Evolutionary conservation across 768 basidiomycete species (phyloP), one percentile per base, ranked within the genome.

Genomic region (Phlegmacium glaucopus): DNA sequence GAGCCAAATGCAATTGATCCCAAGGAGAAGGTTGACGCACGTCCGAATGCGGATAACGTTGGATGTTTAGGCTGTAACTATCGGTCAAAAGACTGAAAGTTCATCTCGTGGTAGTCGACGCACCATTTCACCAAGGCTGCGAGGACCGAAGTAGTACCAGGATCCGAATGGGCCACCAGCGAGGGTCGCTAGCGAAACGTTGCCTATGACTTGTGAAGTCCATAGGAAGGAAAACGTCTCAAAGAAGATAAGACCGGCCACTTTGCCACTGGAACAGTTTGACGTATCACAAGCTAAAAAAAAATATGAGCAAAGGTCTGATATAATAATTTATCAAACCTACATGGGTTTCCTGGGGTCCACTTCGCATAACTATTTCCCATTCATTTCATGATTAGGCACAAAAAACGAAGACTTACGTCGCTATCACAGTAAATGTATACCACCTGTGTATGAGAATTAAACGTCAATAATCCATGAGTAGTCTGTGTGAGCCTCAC

Each of bases 61-160:
- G 87, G 84, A 59, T 87, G 76, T 50, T 77, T 80, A 29, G 87
- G 88, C 79, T 87, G 47, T 47, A 27, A 47, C 12, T 44, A 5
- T 12, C 22, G 13, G 30, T 22, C n/a, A 45, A 30, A 36, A 44
- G 25, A 28, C 30, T 15, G 50, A 13, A 41, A 25, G 44, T 8
- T 4, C 7, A 39, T 17, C n/a, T 38, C 5, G 8, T 15, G 37
- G 36, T 39, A 39, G 38, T 25, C 60, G 40, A 42, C 70, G 48
- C 55, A 82, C 82, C 84, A 87, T 84, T 46, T 79, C 64, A 10
- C 83, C 82, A 48, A 77, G 68, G 2, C 78, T 76, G 15, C 76
- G 74, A 9, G 88, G 87, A 5, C 90, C 89, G 56, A 90, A 90
- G 68, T 92, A 92, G 62, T 91, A 91, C 88, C 89, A 87, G 32